Base-by-base conservation (phyloP, 2,329 filamentous ascomycete genomes). In the Aspergillus clavatus region DNA sequence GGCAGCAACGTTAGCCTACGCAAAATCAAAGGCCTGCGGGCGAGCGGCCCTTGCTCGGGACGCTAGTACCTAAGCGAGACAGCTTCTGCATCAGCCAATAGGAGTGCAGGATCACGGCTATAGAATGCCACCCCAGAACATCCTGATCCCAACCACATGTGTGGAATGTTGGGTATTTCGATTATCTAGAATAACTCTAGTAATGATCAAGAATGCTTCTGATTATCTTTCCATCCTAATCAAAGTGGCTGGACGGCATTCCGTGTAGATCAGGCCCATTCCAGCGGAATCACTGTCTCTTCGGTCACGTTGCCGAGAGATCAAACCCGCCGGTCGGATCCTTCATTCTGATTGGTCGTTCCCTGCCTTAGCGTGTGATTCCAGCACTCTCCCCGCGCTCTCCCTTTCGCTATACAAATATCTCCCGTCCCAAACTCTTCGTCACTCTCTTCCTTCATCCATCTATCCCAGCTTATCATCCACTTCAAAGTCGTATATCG, bases 381-480 rank as follows among this genome's bases (percentile, higher is more conserved):
- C 59, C 57, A 52, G 52, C 35, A 37, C 45, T 52, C 52, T 59
- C 60, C 53, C 61, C 57, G 52, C 56, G 47, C 45, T 50, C 47
- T 38, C 44, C 43, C 44, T 38, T 53, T 45, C 51, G 48, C 57
- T 58, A 63, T 70, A 69, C 63, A 71, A 70, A 70, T 70, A 69
- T 62, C 60, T 49, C 56, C 53, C 58, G 55, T 54, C 57, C 59
- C 60, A 53, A 53, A 48, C 49, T 47, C 53, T 52, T 54, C 51
- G 11, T 35, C 16, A 35, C 28, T 48, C 42, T 54, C 49, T 52
- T 56, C 48, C 49, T 52, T 49, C 52, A 59, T 52, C 48, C 50
- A 55, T 52, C 45, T 48, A 37, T 52, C 48, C 48, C 44, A 51
- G 38, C 48, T 51, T n/a, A 42, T 47, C 52, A 62, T 55, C 52